Base-by-base conservation (phyloP, 805 yeast species). In the Wickerhamiella dianesei region DNA sequence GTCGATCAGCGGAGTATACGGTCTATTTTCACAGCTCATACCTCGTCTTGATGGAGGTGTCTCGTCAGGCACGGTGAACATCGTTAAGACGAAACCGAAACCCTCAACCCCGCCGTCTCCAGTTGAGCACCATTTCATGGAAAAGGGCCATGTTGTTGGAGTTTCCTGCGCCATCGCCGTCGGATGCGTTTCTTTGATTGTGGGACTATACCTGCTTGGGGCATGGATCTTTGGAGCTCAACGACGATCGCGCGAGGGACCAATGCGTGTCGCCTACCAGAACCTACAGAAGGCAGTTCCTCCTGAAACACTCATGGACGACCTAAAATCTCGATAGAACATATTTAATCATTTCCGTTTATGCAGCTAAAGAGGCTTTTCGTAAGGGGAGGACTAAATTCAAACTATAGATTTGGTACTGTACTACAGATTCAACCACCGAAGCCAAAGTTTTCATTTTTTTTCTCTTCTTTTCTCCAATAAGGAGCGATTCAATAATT, bases 141-240 rank as follows among this genome's bases (percentile, higher is more conserved):
- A 69, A 12, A 60, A 75, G 18, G 88, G 92, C 0, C 79, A 72
- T 55, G 79, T 82, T 22, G 86, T 80, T 3, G 71, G 83, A 22
- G 73, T 82, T 40, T 76, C 82, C 0, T 68, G 80, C 39, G 92
- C 87, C 0, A 66, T 79, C 46, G 77, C 89, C 0, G 54, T 82
- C 29, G 84, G 71, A 1, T 64, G 77, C 14, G 64, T 70, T 52
- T 52, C 65, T 29, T 46, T 72, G 8, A 48, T 75, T 21, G 62
- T 71, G 6, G 61, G 60, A 17, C 55, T 65, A 46, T 82, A 71
- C 47, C 61, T 66, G 21, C 52, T 67, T 3, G 36, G 37, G 16
- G 52, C 52, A 29, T 22, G 43, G 40, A n/a, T 35, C 14, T 19
- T 48, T 44, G 36, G 21, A 32, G 19, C 19, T 50, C 21, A 45